These are phyloP conservation scores for Penicillium sp. DNA, from an alignment of 2,329 filamentous ascomycete genomes.

Conservation along the genomic window DNA sequence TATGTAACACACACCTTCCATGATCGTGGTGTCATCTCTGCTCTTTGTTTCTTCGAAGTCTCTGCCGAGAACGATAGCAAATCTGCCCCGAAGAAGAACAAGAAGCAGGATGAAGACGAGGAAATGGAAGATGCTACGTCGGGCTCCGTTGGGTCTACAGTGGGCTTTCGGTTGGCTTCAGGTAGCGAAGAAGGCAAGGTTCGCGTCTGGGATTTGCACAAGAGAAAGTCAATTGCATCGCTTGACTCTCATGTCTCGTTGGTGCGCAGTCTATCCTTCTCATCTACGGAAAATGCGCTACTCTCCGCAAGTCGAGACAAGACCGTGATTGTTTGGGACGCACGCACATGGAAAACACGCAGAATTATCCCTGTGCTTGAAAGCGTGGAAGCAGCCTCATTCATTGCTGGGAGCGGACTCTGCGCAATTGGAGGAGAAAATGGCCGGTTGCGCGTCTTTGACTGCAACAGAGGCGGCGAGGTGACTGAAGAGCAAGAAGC, in stretches of 20 bases:
- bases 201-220: constrained; percentile 84
- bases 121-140: constrained; percentile 36
- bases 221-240: constrained; percentile 67
- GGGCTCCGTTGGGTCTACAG: constrained; percentile 44
- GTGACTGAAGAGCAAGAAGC: constrained; percentile 66
- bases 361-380: constrained; percentile 80
- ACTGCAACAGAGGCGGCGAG: constrained; percentile 68
- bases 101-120: constrained; percentile 35
- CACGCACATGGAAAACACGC: constrained; percentile 72
- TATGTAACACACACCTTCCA: constrained; percentile 94
- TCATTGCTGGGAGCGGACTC: constrained; percentile 63
- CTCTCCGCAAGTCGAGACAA: constrained; percentile 87
- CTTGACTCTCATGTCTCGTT: constrained; percentile 93
- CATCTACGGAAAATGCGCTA: constrained; percentile 63
- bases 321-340: constrained; percentile 88
- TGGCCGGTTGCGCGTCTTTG: constrained; percentile 78
- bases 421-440: constrained; percentile 82
- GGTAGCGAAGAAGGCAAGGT: constrained; percentile 93
- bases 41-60: constrained; percentile 83
- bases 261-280: constrained; percentile 81
- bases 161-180: constrained; percentile 73
- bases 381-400: constrained; percentile 75
- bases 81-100: constrained; percentile 41
- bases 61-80: constrained; percentile 43
- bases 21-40: constrained; percentile 83